Conservation (phyloP, 164 flowering plant genomes). For the Houttuynia cordata region DNA sequence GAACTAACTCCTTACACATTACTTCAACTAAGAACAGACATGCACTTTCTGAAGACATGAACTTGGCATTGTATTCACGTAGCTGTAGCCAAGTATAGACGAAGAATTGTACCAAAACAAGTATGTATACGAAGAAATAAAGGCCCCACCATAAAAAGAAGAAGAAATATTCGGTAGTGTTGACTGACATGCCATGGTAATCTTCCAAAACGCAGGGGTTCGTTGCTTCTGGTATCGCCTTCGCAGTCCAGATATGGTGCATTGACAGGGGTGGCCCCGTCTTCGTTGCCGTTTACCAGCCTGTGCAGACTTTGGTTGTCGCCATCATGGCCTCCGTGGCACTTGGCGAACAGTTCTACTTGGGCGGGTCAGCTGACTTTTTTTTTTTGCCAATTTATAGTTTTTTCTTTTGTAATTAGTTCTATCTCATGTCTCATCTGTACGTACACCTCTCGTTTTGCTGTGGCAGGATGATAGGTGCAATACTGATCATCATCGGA, state of each 20-base stretch:
- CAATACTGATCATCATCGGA: slow-evolving; percentile 73
- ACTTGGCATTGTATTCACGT: too few relatives aligned
- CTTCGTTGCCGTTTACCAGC: slow-evolving; percentile 97
- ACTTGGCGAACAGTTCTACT: slow-evolving; percentile 88
- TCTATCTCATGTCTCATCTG: not conserved
- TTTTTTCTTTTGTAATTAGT: not conserved
- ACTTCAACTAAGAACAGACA: too few relatives aligned
- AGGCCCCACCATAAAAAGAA: too few relatives aligned
- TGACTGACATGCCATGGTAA: not conserved
- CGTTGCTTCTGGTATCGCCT: slow-evolving; percentile 97
- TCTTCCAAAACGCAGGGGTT: slow-evolving; percentile 51
- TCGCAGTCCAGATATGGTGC: slow-evolving; percentile 99
- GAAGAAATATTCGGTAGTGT: too few relatives aligned
- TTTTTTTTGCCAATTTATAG: too few relatives aligned
- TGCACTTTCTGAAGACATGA: too few relatives aligned
- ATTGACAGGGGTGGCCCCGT: slow-evolving; percentile 99
- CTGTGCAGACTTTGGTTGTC: slow-evolving; percentile 95
- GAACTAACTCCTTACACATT: too few relatives aligned
- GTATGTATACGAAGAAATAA: too few relatives aligned
- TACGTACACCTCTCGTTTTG: not conserved
- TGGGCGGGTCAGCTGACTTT: slow-evolving; percentile 66
- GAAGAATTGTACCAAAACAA: too few relatives aligned
- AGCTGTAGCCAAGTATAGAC: too few relatives aligned
- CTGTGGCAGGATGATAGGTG: slow-evolving; percentile 76
- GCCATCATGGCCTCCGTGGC: slow-evolving; percentile 88